phyloP scores from a whole-genome alignment of 2,329 filamentous ascomycete species.

The Fusarium sp. region DNA sequence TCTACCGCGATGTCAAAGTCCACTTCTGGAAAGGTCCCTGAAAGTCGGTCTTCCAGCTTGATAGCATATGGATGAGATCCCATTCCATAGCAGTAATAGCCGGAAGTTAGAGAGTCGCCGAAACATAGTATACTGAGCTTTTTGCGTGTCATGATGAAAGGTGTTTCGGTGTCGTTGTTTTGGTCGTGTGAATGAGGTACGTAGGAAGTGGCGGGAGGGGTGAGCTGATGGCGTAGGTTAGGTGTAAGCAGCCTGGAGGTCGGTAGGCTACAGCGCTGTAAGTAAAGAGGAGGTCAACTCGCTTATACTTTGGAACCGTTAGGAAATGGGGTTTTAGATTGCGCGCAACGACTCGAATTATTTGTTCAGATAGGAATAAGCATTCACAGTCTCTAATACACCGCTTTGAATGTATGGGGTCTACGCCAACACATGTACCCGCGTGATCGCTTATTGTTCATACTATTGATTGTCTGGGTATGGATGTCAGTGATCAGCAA shows the following conservation, averaged over 20 bases:
- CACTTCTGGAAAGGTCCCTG: slow-evolving; percentile 57
- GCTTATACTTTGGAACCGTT: background rate
- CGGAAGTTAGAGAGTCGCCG: slow-evolving; percentile 72
- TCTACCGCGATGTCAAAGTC: slow-evolving; percentile 60
- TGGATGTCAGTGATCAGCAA: background rate
- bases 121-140: slow-evolving; percentile 70
- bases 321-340: background rate
- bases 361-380: background rate
- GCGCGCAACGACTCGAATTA: background rate
- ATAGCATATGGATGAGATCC: slow-evolving; percentile 64
- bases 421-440: background rate
- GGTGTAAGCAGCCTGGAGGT: slow-evolving; percentile 13
- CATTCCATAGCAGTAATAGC: slow-evolving; percentile 59
- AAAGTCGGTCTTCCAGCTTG: slow-evolving; percentile 59
- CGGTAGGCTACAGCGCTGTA: slow-evolving; percentile 20
- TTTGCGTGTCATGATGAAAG: slow-evolving; percentile 44
- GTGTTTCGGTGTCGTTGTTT: background rate
- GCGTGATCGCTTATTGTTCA: background rate
- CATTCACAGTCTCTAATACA: background rate
- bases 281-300: background rate
- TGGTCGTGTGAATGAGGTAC: background rate
- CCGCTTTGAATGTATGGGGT: background rate
- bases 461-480: background rate
- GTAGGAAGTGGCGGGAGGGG: slow-evolving; percentile 12
- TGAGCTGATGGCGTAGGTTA: slow-evolving; percentile 18